Evolutionary conservation across 345 rosid species (phyloP).

Genomic region (Raphanus raphanistrum): DNA sequence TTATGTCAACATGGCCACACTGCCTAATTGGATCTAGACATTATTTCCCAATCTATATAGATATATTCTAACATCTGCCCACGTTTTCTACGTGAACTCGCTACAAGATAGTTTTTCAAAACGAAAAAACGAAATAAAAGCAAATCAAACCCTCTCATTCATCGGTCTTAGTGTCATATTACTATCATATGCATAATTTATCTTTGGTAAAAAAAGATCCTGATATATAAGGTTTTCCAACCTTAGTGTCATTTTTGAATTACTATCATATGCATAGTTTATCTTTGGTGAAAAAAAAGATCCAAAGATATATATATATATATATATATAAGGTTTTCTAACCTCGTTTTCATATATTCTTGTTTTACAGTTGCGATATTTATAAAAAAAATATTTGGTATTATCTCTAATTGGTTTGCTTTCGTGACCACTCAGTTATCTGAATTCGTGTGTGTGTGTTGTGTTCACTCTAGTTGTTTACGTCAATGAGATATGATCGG

Average conservation of each 20-base stretch:
- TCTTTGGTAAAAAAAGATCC: no score
- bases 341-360: not conserved
- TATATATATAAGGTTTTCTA: not conserved
- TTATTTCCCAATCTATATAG: not conserved
- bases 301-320: no score
- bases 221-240: not conserved
- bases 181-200: not conserved
- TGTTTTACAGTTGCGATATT: not conserved
- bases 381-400: no score
- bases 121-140: no score
- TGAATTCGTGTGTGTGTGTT: no score
- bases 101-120: not conserved
- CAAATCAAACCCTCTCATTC: not conserved
- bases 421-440: no score
- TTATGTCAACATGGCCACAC: constrained; percentile 19
- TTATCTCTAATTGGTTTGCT: no score
- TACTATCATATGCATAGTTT: no score
- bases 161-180: not conserved
- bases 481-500: no score
- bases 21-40: not conserved
- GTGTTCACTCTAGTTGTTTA: no score
- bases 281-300: no score
- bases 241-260: no score
- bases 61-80: constrained; percentile 22
- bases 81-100: constrained; percentile 29